Evolutionary conservation across 495 filamentous ascomycete genomes (phyloP).

Genomic region (Podospora pseudopauciseta): DNA sequence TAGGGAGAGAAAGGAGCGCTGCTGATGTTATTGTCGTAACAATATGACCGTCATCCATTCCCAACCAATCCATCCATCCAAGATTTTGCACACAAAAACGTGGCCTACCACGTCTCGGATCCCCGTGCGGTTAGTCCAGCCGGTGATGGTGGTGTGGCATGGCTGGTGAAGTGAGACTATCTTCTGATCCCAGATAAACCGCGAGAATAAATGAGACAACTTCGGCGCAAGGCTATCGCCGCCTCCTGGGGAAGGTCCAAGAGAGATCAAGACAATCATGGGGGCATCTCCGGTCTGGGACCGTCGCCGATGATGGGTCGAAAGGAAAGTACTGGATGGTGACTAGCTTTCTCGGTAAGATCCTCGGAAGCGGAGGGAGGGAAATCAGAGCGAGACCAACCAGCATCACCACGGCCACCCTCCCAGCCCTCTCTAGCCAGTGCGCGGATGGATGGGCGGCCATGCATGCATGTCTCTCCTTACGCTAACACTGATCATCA

Average conservation of each 20-base stretch:
- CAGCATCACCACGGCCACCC: not conserved
- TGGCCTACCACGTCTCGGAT: not conserved
- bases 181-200: not conserved
- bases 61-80: no score
- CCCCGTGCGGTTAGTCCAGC: not conserved
- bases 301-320: not conserved
- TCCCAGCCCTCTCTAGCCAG: not conserved
- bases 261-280: not conserved
- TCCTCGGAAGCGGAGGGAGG: not conserved
- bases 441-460: not conserved
- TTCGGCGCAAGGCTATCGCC: not conserved
- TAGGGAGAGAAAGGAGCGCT: not conserved
- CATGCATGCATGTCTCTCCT: constrained; percentile 6
- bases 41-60: not conserved
- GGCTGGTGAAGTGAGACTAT: not conserved
- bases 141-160: not conserved
- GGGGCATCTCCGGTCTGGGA: not conserved
- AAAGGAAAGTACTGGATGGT: not conserved
- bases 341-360: not conserved
- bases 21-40: not conserved
- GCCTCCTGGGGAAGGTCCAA: not conserved
- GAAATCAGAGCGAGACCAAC: not conserved
- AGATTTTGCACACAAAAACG: not conserved
- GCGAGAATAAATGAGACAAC: not conserved
- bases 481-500: not conserved